Evolutionary conservation across 495 filamentous ascomycete genomes (phyloP).

Genomic region (Cenococcum geophilum): DNA sequence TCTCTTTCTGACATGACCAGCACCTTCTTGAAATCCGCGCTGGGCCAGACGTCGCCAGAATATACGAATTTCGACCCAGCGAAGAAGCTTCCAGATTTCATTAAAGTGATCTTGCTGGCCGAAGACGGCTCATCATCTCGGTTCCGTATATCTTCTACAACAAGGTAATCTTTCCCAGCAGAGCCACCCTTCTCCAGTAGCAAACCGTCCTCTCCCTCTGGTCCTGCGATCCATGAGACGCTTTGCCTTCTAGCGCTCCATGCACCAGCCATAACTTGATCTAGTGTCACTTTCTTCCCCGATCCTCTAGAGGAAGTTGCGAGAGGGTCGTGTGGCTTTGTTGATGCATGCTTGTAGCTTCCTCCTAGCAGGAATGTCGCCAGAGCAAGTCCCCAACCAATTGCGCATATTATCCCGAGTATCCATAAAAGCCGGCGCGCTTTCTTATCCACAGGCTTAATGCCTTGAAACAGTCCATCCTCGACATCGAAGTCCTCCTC

Average conservation of each 20-base stretch:
- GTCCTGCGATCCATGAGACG: constrained; percentile 82
- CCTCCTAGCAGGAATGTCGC: constrained; percentile 64
- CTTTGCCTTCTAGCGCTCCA: constrained; percentile 64
- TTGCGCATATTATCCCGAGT: constrained; percentile 58
- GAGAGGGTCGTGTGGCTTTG: constrained; percentile 58
- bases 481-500: constrained; percentile 44
- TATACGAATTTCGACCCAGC: constrained; percentile 48
- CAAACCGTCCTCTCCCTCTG: constrained; percentile 80
- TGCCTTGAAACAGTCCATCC: constrained; percentile 32
- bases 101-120: constrained; percentile 57
- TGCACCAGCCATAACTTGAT: constrained; percentile 66
- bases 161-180: constrained; percentile 60
- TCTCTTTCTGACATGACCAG: constrained; percentile 63
- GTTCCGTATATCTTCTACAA: constrained; percentile 78
- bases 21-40: constrained; percentile 75
- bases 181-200: constrained; percentile 60
- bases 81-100: constrained; percentile 60
- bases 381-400: constrained; percentile 75
- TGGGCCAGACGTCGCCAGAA: constrained; percentile 62
- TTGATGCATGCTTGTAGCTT: constrained; percentile 56
- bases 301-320: constrained; percentile 58
- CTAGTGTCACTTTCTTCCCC: constrained; percentile 73
- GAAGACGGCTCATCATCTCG: constrained; percentile 38
- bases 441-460: constrained; percentile 52
- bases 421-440: constrained; percentile 63